phyloP scores from a whole-genome alignment of 495 filamentous ascomycete species.

The Cladorrhinum samala region DNA sequence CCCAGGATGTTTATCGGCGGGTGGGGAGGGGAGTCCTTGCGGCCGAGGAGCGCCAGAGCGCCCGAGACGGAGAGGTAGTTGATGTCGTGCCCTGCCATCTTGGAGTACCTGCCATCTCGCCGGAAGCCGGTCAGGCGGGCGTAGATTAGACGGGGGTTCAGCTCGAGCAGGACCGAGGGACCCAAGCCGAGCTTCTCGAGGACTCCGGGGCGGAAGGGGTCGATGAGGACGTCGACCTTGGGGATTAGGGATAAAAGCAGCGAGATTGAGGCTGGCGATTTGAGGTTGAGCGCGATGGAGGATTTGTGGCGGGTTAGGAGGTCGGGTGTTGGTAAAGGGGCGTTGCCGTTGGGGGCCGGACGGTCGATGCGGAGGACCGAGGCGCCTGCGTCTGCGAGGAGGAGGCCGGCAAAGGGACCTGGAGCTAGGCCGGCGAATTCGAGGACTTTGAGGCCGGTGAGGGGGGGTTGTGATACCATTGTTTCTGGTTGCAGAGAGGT shows the following conservation, averaged over 20 bases:
- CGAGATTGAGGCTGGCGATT: constrained; percentile 52
- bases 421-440: constrained; percentile 89
- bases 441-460: constrained; percentile 72
- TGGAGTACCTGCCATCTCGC: constrained; percentile 72
- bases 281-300: constrained; percentile 73
- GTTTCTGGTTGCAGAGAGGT: not conserved
- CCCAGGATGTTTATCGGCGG: constrained; percentile 78
- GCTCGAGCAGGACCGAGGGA: constrained; percentile 54
- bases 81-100: constrained; percentile 96
- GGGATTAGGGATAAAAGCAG: constrained; percentile 60
- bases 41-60: constrained; percentile 68
- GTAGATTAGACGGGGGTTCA: constrained; percentile 74
- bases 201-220: constrained; percentile 87
- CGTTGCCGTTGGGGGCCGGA: constrained; percentile 14
- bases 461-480: constrained; percentile 53
- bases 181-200: constrained; percentile 76
- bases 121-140: constrained; percentile 85
- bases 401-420: constrained; percentile 82
- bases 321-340: constrained; percentile 52
- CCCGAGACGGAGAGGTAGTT: constrained; percentile 92
- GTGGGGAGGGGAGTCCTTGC: constrained; percentile 60
- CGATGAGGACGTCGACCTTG: constrained; percentile 73
- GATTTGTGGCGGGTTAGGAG: constrained; percentile 70
- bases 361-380: constrained; percentile 85
- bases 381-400: constrained; percentile 85